These are phyloP conservation scores for Dothiorella sarmentorum DNA, from an alignment of 2,329 filamentous ascomycete genomes.

Conservation along the genomic window DNA sequence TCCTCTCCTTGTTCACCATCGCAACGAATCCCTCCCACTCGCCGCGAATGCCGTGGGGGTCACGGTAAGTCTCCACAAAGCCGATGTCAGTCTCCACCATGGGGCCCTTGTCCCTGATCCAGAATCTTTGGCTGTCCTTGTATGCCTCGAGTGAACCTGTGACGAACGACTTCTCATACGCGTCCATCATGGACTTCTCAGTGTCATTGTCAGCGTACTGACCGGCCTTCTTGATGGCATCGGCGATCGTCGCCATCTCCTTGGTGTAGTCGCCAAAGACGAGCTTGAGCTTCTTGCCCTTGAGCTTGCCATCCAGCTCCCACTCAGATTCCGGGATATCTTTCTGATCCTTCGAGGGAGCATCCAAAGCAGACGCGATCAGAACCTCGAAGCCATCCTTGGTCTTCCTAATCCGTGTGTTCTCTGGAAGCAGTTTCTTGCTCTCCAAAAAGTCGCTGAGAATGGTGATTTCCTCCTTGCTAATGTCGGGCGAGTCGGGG, in stretches of 20 bases:
- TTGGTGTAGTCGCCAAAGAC: slow-evolving; percentile 46
- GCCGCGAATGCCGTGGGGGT: slow-evolving; percentile 52
- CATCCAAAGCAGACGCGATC: slow-evolving; percentile 45
- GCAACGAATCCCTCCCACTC: slow-evolving; percentile 54
- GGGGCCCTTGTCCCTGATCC: slow-evolving; percentile 53
- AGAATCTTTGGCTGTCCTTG: slow-evolving; percentile 50
- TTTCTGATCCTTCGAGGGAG: slow-evolving; percentile 38
- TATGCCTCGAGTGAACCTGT: slow-evolving; percentile 51
- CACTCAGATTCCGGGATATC: slow-evolving; percentile 46
- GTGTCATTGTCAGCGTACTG: slow-evolving; percentile 47
- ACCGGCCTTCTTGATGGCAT: slow-evolving; percentile 45
- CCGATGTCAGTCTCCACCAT: slow-evolving; percentile 53
- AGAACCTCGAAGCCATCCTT: slow-evolving; percentile 45
- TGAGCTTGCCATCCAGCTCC: slow-evolving; percentile 40
- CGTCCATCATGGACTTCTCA: slow-evolving; percentile 43
- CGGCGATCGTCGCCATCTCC: slow-evolving; percentile 47
- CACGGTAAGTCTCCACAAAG: slow-evolving; percentile 55
- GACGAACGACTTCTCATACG: slow-evolving; percentile 49
- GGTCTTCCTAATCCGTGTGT: slow-evolving; percentile 48
- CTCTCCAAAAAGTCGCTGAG: slow-evolving; percentile 47
- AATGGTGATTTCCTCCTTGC: slow-evolving; percentile 45
- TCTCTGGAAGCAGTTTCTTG: slow-evolving; percentile 48
- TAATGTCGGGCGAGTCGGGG: slow-evolving; percentile 47
- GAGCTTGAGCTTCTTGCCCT: slow-evolving; percentile 46
- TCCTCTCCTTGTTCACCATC: slow-evolving; percentile 86